phyloP scores from a whole-genome alignment of 192 early-diverging fungal genomes.

The Gorgonomyces haynaldii region DNA sequence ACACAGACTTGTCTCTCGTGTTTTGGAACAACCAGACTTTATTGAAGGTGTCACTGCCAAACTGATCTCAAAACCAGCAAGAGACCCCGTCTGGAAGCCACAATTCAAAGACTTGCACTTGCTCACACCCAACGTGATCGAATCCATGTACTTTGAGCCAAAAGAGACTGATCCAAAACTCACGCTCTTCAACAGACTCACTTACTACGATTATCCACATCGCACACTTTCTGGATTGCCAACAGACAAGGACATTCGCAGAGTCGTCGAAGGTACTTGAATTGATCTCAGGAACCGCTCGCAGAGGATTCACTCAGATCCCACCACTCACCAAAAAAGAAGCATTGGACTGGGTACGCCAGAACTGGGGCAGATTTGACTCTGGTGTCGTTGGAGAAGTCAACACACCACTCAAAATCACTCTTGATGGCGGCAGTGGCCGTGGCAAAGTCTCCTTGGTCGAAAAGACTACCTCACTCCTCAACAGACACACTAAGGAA shows the following conservation, averaged over 20 bases:
- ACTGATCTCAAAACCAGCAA: constrained; percentile 55
- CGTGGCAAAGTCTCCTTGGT: constrained; percentile 29
- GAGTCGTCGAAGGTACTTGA: constrained; percentile 20
- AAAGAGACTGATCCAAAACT: constrained; percentile 1
- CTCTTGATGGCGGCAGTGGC: constrained; percentile 23
- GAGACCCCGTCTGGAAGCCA: constrained; percentile 63
- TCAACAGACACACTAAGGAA: constrained; percentile 18
- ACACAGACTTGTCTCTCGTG: constrained; percentile 65
- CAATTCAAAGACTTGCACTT: constrained; percentile 17
- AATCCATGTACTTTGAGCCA: constrained; percentile 16
- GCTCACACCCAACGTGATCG: constrained; percentile 12
- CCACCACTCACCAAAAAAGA: constrained; percentile 18
- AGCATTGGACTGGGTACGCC: constrained; percentile 10
- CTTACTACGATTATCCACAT: constrained; percentile 43
- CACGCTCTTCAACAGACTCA: constrained; percentile 18
- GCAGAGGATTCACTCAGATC: background rate
- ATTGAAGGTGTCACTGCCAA: constrained; percentile 73
- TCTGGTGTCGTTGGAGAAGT: constrained; percentile 15
- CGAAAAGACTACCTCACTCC: constrained; percentile 31
- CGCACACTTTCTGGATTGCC: constrained; percentile 36
- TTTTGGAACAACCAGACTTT: constrained; percentile 71
- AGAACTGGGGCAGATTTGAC: constrained; percentile 40
- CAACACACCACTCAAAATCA: background rate
- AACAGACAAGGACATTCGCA: constrained; percentile 28
- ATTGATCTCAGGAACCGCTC: constrained; percentile 9